phyloP scores from a whole-genome alignment of 768 basidiomycete genomes.

The Leccinum uliginosum region DNA sequence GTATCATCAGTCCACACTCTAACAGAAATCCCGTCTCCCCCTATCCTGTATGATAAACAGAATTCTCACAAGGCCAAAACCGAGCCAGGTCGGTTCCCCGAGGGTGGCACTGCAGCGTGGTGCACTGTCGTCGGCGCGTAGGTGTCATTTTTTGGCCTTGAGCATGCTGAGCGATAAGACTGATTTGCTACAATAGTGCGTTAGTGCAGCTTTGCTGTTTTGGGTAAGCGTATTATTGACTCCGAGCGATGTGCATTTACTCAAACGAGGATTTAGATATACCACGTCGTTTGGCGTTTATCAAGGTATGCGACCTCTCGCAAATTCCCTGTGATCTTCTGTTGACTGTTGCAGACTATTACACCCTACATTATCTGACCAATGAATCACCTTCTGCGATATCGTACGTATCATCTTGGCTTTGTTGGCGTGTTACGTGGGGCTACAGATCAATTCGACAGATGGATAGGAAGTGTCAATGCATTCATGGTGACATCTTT shows the following conservation, averaged over 20 bases:
- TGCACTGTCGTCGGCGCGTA: constrained; percentile 21
- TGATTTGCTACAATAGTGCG: constrained; percentile 15
- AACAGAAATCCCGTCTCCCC: neutral
- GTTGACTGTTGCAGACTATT: constrained; percentile 31
- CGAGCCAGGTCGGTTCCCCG: constrained; percentile 17
- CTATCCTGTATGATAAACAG: neutral
- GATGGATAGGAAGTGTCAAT: constrained; percentile 48
- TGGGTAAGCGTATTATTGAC: constrained; percentile 19
- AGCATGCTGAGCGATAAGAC: neutral
- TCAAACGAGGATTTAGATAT: constrained; percentile 24
- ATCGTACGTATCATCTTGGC: constrained; percentile 27
- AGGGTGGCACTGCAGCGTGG: constrained; percentile 28
- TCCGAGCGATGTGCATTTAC: neutral
- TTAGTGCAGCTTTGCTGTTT: constrained; percentile 31
- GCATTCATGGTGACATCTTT: constrained; percentile 34
- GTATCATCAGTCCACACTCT: neutral
- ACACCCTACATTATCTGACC: constrained; percentile 33
- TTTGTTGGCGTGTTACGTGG: neutral
- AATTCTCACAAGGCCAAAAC: neutral
- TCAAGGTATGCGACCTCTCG: constrained; percentile 25
- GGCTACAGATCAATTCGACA: constrained; percentile 6
- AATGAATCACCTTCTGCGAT: constrained; percentile 33
- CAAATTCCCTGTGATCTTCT: neutral
- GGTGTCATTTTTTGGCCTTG: neutral
- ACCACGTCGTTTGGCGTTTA: constrained; percentile 38